These are phyloP conservation scores for Aspergillus caelatus DNA, from an alignment of 2,329 filamentous ascomycete species.

Conservation along the genomic window DNA sequence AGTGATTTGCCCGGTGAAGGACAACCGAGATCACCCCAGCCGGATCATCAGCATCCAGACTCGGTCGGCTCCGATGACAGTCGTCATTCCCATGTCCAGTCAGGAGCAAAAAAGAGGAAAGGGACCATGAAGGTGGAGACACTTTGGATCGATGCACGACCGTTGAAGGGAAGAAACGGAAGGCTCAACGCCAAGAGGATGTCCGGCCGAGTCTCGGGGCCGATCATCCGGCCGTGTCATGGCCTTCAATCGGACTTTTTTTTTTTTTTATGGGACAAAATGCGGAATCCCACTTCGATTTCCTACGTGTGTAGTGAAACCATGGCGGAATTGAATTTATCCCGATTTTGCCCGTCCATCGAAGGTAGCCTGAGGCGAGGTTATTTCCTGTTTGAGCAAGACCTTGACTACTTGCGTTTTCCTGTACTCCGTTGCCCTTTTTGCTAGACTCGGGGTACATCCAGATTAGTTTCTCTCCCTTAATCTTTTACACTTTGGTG, in stretches of 20 bases:
- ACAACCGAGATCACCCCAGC: constrained; percentile 29
- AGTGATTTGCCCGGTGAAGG: constrained; percentile 18
- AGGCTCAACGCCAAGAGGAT: constrained; percentile 2
- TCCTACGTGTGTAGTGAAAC: not conserved
- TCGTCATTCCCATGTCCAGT: constrained; percentile 9
- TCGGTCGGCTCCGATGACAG: constrained; percentile 26
- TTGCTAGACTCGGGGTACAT: not conserved
- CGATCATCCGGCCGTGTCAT: constrained; percentile 15
- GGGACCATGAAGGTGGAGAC: constrained; percentile 11
- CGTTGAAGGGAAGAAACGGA: constrained; percentile 16
- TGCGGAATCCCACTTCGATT: not conserved
- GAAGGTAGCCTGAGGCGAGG: not conserved
- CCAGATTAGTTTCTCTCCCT: not conserved
- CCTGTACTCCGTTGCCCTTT: not conserved
- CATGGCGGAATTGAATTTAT: constrained; percentile 18
- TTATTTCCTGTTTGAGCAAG: constrained; percentile 1
- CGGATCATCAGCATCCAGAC: constrained; percentile 26
- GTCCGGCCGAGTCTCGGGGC: constrained; percentile 21
- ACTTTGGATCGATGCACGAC: constrained; percentile 13
- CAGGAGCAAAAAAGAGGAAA: constrained; percentile 6
- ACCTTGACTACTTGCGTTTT: not conserved
- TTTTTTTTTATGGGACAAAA: not conserved
- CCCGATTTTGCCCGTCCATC: constrained; percentile 2
- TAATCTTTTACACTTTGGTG: not conserved
- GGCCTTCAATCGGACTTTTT: not conserved